Evolutionary conservation across 805 yeast genomes (phyloP).

Genomic region (Vanderwaltozyma yarrowii): DNA sequence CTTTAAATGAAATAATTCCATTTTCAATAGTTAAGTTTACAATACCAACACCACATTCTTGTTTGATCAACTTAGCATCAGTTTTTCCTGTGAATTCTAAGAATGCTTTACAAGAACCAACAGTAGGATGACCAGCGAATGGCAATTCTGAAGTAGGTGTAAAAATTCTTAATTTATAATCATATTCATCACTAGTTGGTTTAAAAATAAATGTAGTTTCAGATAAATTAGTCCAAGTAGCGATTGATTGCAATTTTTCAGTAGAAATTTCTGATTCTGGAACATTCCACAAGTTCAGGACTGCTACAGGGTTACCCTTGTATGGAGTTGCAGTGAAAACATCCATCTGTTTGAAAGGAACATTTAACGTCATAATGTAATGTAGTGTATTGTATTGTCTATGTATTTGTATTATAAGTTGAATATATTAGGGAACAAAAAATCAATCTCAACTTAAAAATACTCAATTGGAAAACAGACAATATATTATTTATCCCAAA

Average conservation of each 20-base stretch:
- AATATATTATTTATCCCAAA: too few relatives aligned
- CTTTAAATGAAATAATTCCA: conserved; percentile 25
- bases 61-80: conserved; percentile 23
- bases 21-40: conserved; percentile 27
- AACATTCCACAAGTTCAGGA: conserved; percentile 20
- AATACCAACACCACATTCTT: conserved; percentile 39
- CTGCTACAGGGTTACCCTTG: conserved; percentile 50
- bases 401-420: too few relatives aligned
- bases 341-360: conserved; percentile 30
- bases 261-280: conserved; percentile 22
- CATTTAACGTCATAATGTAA: conserved; percentile 7
- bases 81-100: conserved; percentile 29
- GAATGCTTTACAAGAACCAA: conserved; percentile 42
- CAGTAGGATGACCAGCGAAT: conserved; percentile 58
- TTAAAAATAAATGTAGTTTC: conserved; percentile 45
- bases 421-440: too few relatives aligned
- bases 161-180: conserved; percentile 43
- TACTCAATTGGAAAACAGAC: too few relatives aligned
- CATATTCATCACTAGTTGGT: conserved; percentile 32
- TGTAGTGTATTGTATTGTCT: too few relatives aligned
- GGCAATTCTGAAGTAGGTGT: conserved; percentile 40
- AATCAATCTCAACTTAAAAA: too few relatives aligned
- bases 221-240: conserved; percentile 52
- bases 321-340: conserved; percentile 29
- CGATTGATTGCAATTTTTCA: conserved; percentile 37